phyloP scores from a whole-genome alignment of 208 protist species.

The Acanthamoeba quina region DNA sequence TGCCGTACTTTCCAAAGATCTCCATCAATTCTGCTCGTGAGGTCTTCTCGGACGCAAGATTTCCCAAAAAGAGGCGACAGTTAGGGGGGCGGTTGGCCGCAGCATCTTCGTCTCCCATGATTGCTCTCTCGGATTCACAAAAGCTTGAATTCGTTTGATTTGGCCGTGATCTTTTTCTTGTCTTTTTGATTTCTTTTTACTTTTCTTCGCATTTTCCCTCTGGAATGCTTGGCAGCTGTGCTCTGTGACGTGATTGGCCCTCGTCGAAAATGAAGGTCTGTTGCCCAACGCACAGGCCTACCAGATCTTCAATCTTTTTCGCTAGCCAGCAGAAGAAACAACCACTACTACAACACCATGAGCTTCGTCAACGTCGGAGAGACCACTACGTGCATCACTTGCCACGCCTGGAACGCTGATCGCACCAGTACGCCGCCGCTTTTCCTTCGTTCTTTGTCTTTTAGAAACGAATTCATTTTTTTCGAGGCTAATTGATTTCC shows the following conservation, averaged over 20 bases:
- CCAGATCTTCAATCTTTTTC: not conserved
- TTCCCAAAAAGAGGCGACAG: slow-evolving; percentile 69
- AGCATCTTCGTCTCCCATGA: not conserved
- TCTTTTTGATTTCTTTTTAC: not conserved
- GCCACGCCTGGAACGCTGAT: slow-evolving; percentile 92
- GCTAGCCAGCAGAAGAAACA: not conserved
- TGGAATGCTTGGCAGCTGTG: not conserved
- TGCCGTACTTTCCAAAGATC: slow-evolving; percentile 69
- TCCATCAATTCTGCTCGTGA: slow-evolving; percentile 33
- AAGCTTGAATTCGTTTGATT: too few species aligned
- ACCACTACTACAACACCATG: slow-evolving; percentile 9
- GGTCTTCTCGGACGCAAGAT: slow-evolving; percentile 72
- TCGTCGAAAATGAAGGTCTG: not conserved
- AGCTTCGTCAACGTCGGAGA: slow-evolving; percentile 63
- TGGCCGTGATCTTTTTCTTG: too few species aligned
- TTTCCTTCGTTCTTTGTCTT: not conserved
- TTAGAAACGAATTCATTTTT: not conserved
- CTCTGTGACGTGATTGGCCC: not conserved
- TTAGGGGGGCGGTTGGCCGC: slow-evolving; percentile 31
- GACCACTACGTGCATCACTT: slow-evolving; percentile 84
- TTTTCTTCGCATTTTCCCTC: not conserved
- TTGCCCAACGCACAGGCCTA: not conserved
- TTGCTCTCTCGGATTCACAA: not conserved
- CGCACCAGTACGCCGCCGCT: slow-evolving; percentile 80
- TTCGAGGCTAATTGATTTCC: not conserved